These are phyloP conservation scores for Byssothecium circinans DNA, from an alignment of 2,329 filamentous ascomycete genomes.

Conservation along the genomic window DNA sequence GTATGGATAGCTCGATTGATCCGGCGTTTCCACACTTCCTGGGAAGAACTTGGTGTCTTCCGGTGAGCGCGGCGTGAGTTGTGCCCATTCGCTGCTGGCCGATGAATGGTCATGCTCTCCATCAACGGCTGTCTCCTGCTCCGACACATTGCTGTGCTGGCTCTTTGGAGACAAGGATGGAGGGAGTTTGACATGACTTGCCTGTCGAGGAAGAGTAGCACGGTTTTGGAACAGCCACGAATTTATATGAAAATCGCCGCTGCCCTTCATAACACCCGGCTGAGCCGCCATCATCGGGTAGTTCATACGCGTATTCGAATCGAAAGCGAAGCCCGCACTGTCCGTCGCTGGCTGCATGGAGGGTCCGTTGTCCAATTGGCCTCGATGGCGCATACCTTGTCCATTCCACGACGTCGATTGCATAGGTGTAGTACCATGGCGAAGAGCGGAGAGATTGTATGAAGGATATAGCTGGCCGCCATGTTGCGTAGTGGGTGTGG, in stretches of 20 bases:
- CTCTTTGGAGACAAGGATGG: constrained; percentile 25
- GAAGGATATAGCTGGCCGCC: too few species aligned
- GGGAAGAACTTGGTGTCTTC: background rate
- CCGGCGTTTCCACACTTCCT: background rate
- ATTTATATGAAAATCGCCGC: constrained; percentile 1
- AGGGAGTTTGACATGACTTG: constrained; percentile 4
- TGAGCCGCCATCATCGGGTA: constrained; percentile 11
- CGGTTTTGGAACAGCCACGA: constrained; percentile 4
- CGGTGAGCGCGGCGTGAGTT: constrained; percentile 2
- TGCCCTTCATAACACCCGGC: background rate
- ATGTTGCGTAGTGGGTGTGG: too few species aligned
- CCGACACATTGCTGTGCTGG: constrained; percentile 18
- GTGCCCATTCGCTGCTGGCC: constrained; percentile 7
- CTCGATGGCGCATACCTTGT: too few species aligned
- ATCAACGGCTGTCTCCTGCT: constrained; percentile 10
- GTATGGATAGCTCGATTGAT: background rate
- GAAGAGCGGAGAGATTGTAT: too few species aligned
- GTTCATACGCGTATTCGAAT: background rate
- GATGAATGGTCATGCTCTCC: constrained; percentile 4
- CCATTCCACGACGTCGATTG: too few species aligned
- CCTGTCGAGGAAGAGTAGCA: constrained; percentile 2
- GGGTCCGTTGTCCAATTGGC: too few species aligned
- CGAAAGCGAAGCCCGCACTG: too few species aligned
- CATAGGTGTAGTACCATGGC: too few species aligned
- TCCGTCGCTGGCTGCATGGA: too few species aligned